Evolutionary conservation across 108 stramenopile species (phyloP), one percentile per base, ranked within the genome.

Genomic region (Cafeteria roenbergensis): DNA sequence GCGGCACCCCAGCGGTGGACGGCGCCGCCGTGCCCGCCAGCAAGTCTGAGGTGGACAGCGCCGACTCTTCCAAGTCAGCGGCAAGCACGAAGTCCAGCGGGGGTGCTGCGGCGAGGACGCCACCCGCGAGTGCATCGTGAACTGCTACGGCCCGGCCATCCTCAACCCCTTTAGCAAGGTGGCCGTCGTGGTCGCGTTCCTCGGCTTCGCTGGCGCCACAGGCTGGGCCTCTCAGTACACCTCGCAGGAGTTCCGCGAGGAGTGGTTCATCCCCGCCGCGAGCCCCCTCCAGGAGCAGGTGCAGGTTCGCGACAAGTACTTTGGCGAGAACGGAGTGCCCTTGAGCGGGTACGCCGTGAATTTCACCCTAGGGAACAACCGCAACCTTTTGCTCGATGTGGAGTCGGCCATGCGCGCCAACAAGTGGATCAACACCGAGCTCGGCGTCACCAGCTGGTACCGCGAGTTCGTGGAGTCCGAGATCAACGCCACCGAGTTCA

Each of bases 181-280:
- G 17, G 59, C 37, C 24, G 30, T 32, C 24, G 36, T 12, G 37
- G 20, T 32, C 20, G 59, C 24, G 22, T 61, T 61, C 37, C 2
- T 27, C 36, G 30, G 22, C 59, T 22, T 61, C 2, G 22, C n/a
- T 6, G 59, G 20, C 2, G 34, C n/a, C 24, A 3, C 59, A 2
- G 59, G 20, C 2, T 61, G 34, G 59, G 29, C 20, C 17, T 28
- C 24, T 8, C 22, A 20, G 12, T 8, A 14, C 1, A 8, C n/a
- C 22, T 58, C 24, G 22, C 30, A 29, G 52, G 67, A 68, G 25
- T 57, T 27, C 31, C 26, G 9, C 35, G 34, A n/a, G 38, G 51
- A 52, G 36, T 59, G 57, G 31, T 73, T 73, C 55, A 70, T 73
- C 57, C 72, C 72, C n/a, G 70, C 71, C 27, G 72, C 59, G 25